Evolutionary conservation across 2,329 filamentous ascomycete genomes (phyloP).

Genomic region (Akanthomyces uredinophilus): DNA sequence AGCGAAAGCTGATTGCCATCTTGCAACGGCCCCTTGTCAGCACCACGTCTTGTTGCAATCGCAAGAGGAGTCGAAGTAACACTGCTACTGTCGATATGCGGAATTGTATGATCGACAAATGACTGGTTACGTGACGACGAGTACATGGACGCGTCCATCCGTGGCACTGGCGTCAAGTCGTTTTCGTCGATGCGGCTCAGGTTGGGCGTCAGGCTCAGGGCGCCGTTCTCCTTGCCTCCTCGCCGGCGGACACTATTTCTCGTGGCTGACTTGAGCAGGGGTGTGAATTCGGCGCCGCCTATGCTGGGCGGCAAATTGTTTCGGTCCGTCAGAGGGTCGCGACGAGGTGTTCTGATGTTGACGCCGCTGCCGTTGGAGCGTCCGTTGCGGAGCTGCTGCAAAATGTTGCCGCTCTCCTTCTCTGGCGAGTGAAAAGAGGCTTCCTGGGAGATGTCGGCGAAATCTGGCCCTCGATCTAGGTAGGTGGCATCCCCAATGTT

Average conservation of each 20-base stretch:
- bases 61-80: constrained; percentile 77
- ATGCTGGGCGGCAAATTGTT: constrained; percentile 64
- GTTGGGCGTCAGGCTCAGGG: constrained; percentile 63
- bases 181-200: constrained; percentile 62
- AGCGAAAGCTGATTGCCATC: constrained; percentile 88
- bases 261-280: constrained; percentile 77
- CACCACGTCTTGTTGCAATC: constrained; percentile 57
- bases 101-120: constrained; percentile 64
- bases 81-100: constrained; percentile 73
- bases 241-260: constrained; percentile 63
- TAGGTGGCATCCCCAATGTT: constrained; percentile 81
- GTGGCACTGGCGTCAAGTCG: constrained; percentile 69
- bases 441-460: constrained; percentile 76
- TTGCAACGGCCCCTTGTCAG: constrained; percentile 62
- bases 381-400: constrained; percentile 69
- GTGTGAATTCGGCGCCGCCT: constrained; percentile 80
- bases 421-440: constrained; percentile 78
- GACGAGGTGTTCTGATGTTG: constrained; percentile 69
- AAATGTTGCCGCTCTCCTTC: constrained; percentile 59
- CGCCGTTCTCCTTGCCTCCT: constrained; percentile 59
- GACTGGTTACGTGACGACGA: constrained; percentile 61
- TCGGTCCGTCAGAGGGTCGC: constrained; percentile 65
- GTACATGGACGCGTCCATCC: constrained; percentile 67
- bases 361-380: constrained; percentile 47
- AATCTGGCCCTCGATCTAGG: constrained; percentile 62